A percentile compares a stretch with the other conserved stretches of the same genome.
Conservation (phyloP, 176 grass and related monocot species). For the Juncus effusus region DNA sequence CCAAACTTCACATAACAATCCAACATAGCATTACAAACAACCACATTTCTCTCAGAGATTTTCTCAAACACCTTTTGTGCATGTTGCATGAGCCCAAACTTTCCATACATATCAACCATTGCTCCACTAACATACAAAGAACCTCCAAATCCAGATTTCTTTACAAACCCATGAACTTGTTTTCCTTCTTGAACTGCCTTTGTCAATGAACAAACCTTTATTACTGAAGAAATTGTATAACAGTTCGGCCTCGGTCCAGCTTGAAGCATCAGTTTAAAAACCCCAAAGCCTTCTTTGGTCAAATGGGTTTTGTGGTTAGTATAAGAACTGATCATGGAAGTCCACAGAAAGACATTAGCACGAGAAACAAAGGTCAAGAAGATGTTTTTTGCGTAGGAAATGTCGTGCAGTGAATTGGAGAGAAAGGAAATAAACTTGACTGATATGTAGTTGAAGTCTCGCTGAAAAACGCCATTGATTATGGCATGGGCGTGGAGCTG, state of each 20-base stretch:
- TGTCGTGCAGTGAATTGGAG: constrained; percentile 1
- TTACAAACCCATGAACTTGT: background rate
- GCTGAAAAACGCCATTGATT: constrained; percentile 4
- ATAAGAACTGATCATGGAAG: constrained; percentile 1
- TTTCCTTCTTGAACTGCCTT: constrained; percentile 6
- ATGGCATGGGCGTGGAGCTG: background rate
- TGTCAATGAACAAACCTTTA: constrained; percentile 1
- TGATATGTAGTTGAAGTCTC: background rate
- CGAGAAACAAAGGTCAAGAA: background rate
- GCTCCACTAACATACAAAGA: background rate
- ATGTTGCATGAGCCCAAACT: background rate
- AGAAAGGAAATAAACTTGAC: constrained; percentile 1
- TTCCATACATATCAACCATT: constrained; percentile 3
- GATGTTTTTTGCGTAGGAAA: background rate
- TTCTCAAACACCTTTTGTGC: background rate
- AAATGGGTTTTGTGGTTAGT: background rate
- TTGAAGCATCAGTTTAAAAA: constrained; percentile 7
- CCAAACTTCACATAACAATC: constrained; percentile 31
- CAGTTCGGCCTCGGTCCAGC: background rate
- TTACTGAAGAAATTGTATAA: background rate
- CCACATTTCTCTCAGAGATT: constrained; percentile 14
- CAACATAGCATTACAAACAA: constrained; percentile 49
- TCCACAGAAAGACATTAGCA: constrained; percentile 7
- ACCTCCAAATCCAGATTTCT: background rate
- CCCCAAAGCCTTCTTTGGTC: background rate